Conservation (phyloP, 305 asterid genomes). For the Fraxinus sp. region DNA sequence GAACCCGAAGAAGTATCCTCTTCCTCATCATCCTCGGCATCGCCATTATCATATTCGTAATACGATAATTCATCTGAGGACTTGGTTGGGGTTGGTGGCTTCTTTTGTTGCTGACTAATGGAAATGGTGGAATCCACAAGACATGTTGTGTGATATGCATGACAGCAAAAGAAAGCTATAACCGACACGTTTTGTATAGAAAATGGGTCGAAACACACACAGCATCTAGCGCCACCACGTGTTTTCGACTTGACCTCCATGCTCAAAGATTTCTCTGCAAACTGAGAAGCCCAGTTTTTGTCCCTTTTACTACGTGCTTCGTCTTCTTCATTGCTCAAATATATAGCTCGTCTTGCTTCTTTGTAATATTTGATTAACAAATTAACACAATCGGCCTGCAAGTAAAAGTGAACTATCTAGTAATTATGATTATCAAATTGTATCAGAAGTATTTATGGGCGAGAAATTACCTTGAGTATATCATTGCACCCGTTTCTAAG, state of each 20-base stretch:
- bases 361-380: constrained; percentile 78
- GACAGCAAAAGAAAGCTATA: constrained; percentile 84
- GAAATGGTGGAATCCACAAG: constrained; percentile 73
- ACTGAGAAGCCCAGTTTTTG: constrained; percentile 34
- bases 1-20: constrained; percentile 43
- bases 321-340: constrained; percentile 71
- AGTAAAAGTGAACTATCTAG: constrained; percentile 2
- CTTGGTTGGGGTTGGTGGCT: constrained; percentile 29
- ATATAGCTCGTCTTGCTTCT: constrained; percentile 87
- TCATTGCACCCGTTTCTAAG: constrained; percentile 90
- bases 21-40: constrained; percentile 41
- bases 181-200: constrained; percentile 63
- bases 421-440: background rate
- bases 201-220: constrained; percentile 93
- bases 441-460: background rate
- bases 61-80: constrained; percentile 40
- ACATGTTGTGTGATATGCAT: constrained; percentile 80
- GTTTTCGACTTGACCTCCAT: constrained; percentile 74
- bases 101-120: constrained; percentile 41
- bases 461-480: constrained; percentile 73
- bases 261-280: constrained; percentile 49
- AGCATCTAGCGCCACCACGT: constrained; percentile 79
- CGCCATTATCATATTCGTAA: constrained; percentile 50
- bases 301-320: constrained; percentile 52
- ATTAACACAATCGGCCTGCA: constrained; percentile 90